Conservation (phyloP, 257 asterid genomes). For the Haberlea rhodopensis region DNA sequence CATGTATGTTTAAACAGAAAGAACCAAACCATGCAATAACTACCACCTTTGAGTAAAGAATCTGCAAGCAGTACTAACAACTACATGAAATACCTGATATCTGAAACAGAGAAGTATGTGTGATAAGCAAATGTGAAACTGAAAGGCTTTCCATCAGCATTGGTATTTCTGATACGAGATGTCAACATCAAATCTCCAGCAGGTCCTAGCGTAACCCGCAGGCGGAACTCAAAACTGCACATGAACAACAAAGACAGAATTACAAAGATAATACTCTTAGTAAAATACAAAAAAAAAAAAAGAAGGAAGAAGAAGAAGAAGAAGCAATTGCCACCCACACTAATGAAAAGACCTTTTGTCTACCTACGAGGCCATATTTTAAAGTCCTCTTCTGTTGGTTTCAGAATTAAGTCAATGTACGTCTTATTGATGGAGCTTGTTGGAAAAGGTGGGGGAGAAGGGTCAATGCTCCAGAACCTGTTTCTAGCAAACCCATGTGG, state of each 20-base stretch:
- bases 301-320: constrained; percentile 2
- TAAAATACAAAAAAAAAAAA: background rate
- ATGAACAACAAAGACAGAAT: constrained; percentile 22
- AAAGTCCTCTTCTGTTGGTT: constrained; percentile 79
- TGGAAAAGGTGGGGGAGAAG: constrained; percentile 73
- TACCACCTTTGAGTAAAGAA: constrained; percentile 1
- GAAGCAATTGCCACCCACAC: constrained; percentile 15
- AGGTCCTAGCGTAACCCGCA: constrained; percentile 79
- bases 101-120: constrained; percentile 85
- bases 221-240: constrained; percentile 86
- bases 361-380: constrained; percentile 92
- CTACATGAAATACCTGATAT: constrained; percentile 67
- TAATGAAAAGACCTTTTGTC: constrained; percentile 10
- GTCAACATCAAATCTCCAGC: constrained; percentile 85
- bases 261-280: background rate
- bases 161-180: constrained; percentile 87
- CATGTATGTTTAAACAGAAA: too few species aligned
- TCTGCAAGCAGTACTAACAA: background rate
- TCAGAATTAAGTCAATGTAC: constrained; percentile 77
- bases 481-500: constrained; percentile 93
- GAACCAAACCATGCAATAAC: too few species aligned
- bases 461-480: constrained; percentile 82
- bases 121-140: constrained; percentile 89
- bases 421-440: constrained; percentile 56
- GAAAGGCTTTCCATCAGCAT: constrained; percentile 83